These are phyloP conservation scores for Corymbia calophylla DNA, from an alignment of 441 rosid species.

Conservation along the genomic window DNA sequence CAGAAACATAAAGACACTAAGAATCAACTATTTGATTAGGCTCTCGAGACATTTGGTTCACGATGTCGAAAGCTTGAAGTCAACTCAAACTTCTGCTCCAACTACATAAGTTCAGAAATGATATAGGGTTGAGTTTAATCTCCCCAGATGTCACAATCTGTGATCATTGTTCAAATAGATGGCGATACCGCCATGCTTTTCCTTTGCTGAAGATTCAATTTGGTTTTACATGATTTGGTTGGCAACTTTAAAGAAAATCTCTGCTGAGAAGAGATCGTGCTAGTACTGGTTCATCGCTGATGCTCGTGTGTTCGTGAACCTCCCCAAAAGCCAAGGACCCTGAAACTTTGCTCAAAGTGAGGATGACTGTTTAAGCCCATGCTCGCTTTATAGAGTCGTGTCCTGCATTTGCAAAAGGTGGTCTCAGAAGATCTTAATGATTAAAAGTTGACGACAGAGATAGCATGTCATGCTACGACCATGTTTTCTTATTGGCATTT, in stretches of 20 bases:
- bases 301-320: background rate
- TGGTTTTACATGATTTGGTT: background rate
- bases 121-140: background rate
- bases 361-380: background rate
- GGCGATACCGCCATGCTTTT: background rate
- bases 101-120: background rate
- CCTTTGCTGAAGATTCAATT: background rate
- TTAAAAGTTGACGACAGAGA: background rate
- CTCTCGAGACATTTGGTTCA: background rate
- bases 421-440: background rate
- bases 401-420: background rate
- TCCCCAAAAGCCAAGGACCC: background rate
- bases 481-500: background rate
- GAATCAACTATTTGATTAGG: background rate
- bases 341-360: background rate
- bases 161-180: background rate
- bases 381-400: background rate
- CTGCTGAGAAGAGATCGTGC: background rate
- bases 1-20: background rate
- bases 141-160: background rate
- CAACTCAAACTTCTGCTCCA: background rate
- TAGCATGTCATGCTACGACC: background rate
- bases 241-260: background rate
- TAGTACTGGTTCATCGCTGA: background rate
- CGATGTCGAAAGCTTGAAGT: background rate